These are phyloP conservation scores for Ulmus americana DNA, from an alignment of 331 rosid species.

Conservation along the genomic window DNA sequence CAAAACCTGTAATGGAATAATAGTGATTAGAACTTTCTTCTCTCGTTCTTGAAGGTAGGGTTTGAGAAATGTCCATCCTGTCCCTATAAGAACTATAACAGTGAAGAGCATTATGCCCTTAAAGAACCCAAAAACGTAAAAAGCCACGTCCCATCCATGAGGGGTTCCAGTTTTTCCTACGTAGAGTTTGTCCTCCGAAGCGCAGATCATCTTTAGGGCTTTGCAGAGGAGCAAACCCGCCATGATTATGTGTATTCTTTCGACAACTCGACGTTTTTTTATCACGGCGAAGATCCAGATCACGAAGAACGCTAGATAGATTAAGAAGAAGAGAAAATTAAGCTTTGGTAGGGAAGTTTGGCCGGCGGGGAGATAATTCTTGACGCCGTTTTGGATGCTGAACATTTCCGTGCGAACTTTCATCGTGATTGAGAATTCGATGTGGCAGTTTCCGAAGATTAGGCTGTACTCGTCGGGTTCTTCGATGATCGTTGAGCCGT, in stretches of 20 bases:
- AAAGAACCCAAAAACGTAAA: slow-evolving; percentile 2
- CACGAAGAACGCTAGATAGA: background rate
- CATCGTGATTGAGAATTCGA: background rate
- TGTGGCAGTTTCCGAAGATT: slow-evolving; percentile 7
- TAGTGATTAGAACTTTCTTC: background rate
- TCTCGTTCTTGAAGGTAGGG: background rate
- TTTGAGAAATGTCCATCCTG: background rate
- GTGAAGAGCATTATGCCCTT: slow-evolving; percentile 11
- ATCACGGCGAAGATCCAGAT: background rate
- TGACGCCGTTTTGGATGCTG: background rate
- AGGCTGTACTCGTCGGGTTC: background rate
- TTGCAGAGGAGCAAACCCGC: background rate
- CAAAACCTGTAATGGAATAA: background rate
- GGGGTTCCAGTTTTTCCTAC: background rate
- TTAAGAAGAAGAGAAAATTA: background rate
- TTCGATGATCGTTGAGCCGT: background rate
- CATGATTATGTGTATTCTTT: background rate
- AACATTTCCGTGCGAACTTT: slow-evolving; percentile 3
- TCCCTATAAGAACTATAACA: slow-evolving; percentile 5
- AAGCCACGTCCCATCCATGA: slow-evolving; percentile 5
- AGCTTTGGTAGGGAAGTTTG: slow-evolving; percentile 1
- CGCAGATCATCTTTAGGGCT: background rate
- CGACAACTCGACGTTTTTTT: background rate
- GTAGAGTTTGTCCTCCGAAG: background rate
- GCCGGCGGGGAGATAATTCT: background rate